A percentile compares a stretch with the other conserved stretches of the same genome.
These are phyloP conservation scores for Mortierella sp. DNA, from an alignment of 371 early-diverging fungal species.

Conservation along the genomic window DNA sequence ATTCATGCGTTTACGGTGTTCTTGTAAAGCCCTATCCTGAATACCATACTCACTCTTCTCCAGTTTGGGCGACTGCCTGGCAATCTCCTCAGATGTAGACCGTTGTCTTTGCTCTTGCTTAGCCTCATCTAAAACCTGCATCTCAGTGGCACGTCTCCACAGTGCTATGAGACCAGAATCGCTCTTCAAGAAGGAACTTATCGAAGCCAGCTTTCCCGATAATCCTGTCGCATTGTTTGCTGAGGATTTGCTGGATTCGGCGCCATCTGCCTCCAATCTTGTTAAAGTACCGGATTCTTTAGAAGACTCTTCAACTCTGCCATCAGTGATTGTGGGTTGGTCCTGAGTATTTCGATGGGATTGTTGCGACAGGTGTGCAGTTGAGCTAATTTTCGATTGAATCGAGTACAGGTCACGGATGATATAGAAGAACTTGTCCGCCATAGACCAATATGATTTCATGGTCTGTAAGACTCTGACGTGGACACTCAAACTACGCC, in stretches of 20 bases:
- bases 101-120: conserved; percentile 38
- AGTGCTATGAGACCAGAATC: conserved; percentile 53
- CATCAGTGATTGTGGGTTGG: background rate
- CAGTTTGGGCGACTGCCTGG: conserved; percentile 11
- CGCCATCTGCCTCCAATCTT: conserved; percentile 8
- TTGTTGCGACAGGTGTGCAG: conserved; percentile 7
- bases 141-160: conserved; percentile 53
- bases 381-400: conserved; percentile 58
- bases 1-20: conserved; percentile 35
- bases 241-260: background rate
- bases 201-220: conserved; percentile 41
- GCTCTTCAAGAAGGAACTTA: conserved; percentile 55
- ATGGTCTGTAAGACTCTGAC: conserved; percentile 65
- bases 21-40: conserved; percentile 24
- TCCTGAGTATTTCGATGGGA: background rate
- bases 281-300: background rate
- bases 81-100: conserved; percentile 29
- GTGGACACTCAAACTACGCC: conserved; percentile 59
- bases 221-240: background rate
- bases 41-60: conserved; percentile 20
- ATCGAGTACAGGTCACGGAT: conserved; percentile 71
- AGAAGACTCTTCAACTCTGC: background rate
- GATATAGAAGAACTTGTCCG: conserved; percentile 72
- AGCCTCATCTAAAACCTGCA: conserved; percentile 51
- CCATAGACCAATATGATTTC: conserved; percentile 71